Evolutionary conservation across 78 protist genomes (phyloP).

Genomic region (Dictyostelium citrinum): DNA sequence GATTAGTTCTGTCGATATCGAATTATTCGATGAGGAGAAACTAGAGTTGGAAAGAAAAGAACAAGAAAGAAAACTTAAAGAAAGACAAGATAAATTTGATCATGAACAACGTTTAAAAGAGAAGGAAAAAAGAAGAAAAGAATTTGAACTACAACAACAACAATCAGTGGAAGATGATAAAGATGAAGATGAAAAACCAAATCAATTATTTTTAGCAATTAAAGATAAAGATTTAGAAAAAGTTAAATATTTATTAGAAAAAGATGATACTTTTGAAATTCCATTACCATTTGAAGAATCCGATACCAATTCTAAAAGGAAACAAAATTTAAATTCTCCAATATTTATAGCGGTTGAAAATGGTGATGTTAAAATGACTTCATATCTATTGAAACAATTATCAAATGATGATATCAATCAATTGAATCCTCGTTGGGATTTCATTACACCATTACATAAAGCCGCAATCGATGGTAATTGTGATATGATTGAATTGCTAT

Average conservation of each 20-base stretch:
- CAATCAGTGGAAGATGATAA: neutral
- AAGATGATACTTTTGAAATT: slow-evolving; percentile 12
- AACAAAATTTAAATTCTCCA: slow-evolving; percentile 14
- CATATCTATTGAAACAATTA: neutral
- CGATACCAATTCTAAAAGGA: neutral
- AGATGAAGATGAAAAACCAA: neutral
- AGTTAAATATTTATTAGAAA: slow-evolving; percentile 9
- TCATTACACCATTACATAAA: neutral
- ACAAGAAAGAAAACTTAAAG: slow-evolving; percentile 13
- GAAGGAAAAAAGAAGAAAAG: neutral
- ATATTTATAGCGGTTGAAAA: slow-evolving; percentile 44
- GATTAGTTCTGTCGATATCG: slow-evolving; percentile 44
- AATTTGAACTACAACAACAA: neutral
- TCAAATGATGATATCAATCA: slow-evolving; percentile 42
- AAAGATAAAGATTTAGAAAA: neutral
- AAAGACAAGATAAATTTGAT: neutral
- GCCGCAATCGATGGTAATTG: slow-evolving; percentile 37
- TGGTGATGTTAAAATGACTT: slow-evolving; percentile 13
- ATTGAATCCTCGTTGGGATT: neutral
- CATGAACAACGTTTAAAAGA: neutral
- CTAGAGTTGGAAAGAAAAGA: neutral
- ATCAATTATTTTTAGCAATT: slow-evolving; percentile 7
- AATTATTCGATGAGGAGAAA: slow-evolving; percentile 31
- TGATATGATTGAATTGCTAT: neutral
- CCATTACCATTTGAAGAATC: slow-evolving; percentile 23